Conservation (phyloP, 306 rosid species). For the Dryas alaskensis region DNA sequence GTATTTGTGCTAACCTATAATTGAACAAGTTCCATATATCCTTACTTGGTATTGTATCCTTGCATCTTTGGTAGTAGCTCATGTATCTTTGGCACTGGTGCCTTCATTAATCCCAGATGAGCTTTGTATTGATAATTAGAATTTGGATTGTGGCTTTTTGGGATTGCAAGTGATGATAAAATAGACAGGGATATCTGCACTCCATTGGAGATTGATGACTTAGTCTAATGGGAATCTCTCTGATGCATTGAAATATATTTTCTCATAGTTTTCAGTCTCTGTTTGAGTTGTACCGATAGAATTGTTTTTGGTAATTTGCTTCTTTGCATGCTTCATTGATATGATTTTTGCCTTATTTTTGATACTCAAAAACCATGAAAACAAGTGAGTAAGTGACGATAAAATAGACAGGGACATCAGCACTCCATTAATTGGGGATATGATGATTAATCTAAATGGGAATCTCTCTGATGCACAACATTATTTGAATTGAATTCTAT, state of each 20-base stretch:
- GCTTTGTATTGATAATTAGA: conserved; percentile 48
- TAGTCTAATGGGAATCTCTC: conserved; percentile 26
- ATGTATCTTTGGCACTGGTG: background rate
- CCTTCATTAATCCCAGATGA: conserved; percentile 88
- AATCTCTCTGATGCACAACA: conserved; percentile 59
- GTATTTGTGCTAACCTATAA: background rate
- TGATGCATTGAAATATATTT: background rate
- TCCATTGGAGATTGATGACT: conserved; percentile 24
- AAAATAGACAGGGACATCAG: conserved; percentile 71
- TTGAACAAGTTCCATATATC: background rate
- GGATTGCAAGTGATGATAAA: conserved; percentile 24
- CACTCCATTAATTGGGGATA: conserved; percentile 20
- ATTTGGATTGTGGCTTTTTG: background rate
- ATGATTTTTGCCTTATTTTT: no score
- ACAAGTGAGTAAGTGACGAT: conserved; percentile 48
- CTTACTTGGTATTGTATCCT: no score
- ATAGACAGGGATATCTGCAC: conserved; percentile 29
- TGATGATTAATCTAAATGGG: conserved; percentile 62
- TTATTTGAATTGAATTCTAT: background rate
- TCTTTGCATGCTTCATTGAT: no score
- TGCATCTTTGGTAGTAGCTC: no score
- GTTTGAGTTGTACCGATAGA: no score
- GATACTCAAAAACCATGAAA: no score
- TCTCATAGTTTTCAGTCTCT: no score
- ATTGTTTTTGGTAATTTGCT: no score